Evolutionary conservation across 768 basidiomycete species (phyloP).

Genomic region (Hygrophorus russula): DNA sequence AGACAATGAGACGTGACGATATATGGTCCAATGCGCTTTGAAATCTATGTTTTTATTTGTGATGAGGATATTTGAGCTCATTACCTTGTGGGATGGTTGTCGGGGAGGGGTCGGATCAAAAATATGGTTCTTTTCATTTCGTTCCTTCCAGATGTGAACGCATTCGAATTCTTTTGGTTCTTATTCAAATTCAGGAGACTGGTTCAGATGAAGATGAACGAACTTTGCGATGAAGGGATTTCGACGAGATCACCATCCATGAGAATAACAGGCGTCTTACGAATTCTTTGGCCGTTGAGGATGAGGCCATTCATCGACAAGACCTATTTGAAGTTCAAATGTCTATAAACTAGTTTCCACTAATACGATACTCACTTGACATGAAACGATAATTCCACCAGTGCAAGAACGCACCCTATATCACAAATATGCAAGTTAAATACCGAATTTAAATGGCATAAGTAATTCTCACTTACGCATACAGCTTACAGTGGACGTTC

Average conservation of each 20-base stretch:
- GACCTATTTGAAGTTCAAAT: conserved; percentile 33
- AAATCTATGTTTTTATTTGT: neutral
- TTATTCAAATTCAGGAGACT: neutral
- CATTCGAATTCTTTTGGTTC: conserved; percentile 55
- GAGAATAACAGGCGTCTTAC: conserved; percentile 56
- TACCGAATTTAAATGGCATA: neutral
- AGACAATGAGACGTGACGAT: conserved; percentile 71
- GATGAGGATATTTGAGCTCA: neutral
- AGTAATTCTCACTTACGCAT: conserved; percentile 47
- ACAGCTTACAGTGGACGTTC: conserved; percentile 63
- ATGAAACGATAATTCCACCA: conserved; percentile 69
- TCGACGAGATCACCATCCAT: conserved; percentile 67
- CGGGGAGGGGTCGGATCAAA: conserved; percentile 55
- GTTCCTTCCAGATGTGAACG: conserved; percentile 41
- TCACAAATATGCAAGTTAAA: conserved; percentile 6
- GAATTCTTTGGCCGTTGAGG: conserved; percentile 59
- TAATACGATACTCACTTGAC: conserved; percentile 39
- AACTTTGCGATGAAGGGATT: conserved; percentile 59
- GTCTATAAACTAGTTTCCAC: neutral
- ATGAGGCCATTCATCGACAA: conserved; percentile 65
- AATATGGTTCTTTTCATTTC: conserved; percentile 39
- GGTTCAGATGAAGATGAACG: conserved; percentile 3
- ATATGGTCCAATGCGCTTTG: conserved; percentile 53
- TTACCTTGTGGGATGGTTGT: conserved; percentile 43
- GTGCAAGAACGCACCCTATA: conserved; percentile 55